phyloP scores from a whole-genome alignment of 129 eudicot species.

The Solidago caesia region DNA sequence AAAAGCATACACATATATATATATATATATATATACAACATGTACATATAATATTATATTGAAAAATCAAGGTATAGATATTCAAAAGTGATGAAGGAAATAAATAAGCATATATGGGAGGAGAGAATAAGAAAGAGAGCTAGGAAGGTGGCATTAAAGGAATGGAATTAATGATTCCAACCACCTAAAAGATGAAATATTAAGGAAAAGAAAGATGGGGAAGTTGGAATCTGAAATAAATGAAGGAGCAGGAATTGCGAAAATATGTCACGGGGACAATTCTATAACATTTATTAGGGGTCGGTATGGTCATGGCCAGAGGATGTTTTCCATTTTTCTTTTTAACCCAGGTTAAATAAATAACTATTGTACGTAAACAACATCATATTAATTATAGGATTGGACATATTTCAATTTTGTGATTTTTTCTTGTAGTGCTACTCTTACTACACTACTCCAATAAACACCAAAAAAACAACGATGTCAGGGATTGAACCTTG shows the following conservation, averaged over 20 bases:
- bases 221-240: slow-evolving; percentile 47
- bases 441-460: no score
- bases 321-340: slow-evolving; percentile 38
- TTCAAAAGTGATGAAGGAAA: neutral
- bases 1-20: no score
- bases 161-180: slow-evolving; percentile 47
- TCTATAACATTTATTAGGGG: slow-evolving; percentile 36
- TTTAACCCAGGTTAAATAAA: slow-evolving; percentile 8
- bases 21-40: no score
- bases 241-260: slow-evolving; percentile 34
- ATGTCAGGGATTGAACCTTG: no score
- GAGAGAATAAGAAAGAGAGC: neutral
- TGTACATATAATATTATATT: neutral
- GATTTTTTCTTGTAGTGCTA: no score
- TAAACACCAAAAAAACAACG: no score
- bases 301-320: slow-evolving; percentile 40
- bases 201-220: slow-evolving; percentile 24
- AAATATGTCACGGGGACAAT: slow-evolving; percentile 41
- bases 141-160: slow-evolving; percentile 34
- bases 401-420: no score
- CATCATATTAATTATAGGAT: no score
- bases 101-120: slow-evolving; percentile 12
- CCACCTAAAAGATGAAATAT: slow-evolving; percentile 35
- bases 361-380: neutral
- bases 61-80: slow-evolving; percentile 1